A percentile compares a stretch with the other conserved stretches of the same genome.
Conservation (phyloP, 768 basidiomycete species). For the Boletus insuetus region DNA sequence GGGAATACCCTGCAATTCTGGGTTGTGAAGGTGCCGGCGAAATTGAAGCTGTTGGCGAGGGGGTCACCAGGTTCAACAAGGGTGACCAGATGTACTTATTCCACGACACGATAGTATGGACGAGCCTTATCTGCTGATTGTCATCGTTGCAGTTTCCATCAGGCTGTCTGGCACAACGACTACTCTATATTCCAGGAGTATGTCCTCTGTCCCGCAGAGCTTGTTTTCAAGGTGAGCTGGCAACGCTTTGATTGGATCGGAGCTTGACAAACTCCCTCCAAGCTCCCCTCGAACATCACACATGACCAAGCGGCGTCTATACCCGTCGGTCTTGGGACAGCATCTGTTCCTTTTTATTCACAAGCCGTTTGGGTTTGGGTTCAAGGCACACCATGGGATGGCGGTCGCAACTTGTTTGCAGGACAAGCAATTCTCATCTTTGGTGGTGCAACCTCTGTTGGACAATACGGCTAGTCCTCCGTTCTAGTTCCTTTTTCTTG, state of each 20-base stretch:
- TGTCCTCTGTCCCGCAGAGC: conserved; percentile 15
- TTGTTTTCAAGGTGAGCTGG: conserved; percentile 8
- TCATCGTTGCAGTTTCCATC: background rate
- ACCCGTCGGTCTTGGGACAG: conserved; percentile 30
- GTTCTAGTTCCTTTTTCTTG: background rate
- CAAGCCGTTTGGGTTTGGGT: conserved; percentile 18
- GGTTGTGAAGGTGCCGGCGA: no score
- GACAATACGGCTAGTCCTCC: conserved; percentile 29
- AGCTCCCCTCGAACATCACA: conserved; percentile 32
- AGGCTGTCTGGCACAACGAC: background rate
- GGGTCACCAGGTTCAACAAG: no score
- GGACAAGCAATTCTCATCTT: conserved; percentile 31
- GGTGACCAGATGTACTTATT: no score
- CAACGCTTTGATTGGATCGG: background rate
- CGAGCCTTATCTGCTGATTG: no score
- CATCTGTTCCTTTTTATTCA: conserved; percentile 31
- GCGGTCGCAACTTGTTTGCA: conserved; percentile 24
- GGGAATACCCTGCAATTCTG: no score
- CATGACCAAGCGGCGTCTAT: conserved; percentile 37
- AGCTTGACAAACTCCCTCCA: background rate
- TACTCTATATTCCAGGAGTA: conserved; percentile 20
- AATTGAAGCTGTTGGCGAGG: no score
- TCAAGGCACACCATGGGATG: conserved; percentile 29
- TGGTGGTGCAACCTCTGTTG: conserved; percentile 35
- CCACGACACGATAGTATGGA: no score